Conservation (phyloP, 2,329 filamentous ascomycete genomes). For the Aspergillus pseudoviridinutans region DNA sequence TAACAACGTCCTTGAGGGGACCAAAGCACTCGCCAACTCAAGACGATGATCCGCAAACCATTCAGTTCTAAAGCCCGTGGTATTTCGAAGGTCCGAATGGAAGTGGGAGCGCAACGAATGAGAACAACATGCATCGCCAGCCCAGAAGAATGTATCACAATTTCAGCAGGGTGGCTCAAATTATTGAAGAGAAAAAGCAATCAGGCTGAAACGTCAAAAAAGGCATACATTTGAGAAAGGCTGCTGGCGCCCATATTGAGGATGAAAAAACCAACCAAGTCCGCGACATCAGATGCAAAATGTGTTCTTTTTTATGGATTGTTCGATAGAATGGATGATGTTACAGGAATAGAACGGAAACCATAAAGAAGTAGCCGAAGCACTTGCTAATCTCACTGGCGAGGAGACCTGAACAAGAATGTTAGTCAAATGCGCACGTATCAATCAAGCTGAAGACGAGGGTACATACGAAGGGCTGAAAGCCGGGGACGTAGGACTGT, state of each 20-base stretch:
- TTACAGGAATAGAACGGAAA: slow-evolving; percentile 34
- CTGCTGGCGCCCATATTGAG: slow-evolving; percentile 28
- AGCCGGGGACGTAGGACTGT: slow-evolving; percentile 43
- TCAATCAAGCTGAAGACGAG: background rate
- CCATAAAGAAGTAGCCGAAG: slow-evolving; percentile 17
- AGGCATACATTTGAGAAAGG: slow-evolving; percentile 30
- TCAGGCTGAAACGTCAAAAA: slow-evolving; percentile 20
- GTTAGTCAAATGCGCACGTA: slow-evolving; percentile 11
- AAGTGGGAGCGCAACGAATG: slow-evolving; percentile 1
- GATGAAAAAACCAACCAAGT: slow-evolving; percentile 39
- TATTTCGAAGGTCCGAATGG: slow-evolving; percentile 18
- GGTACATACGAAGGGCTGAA: slow-evolving; percentile 41
- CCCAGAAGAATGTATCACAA: slow-evolving; percentile 28
- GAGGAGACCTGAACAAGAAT: slow-evolving; percentile 32
- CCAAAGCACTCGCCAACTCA: slow-evolving; percentile 1
- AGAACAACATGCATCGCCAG: slow-evolving; percentile 18
- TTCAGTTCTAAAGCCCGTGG: slow-evolving; percentile 22
- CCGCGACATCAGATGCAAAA: slow-evolving; percentile 33
- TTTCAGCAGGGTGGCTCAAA: slow-evolving; percentile 26
- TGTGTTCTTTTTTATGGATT: slow-evolving; percentile 32
- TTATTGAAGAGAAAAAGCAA: slow-evolving; percentile 17
- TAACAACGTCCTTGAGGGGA: slow-evolving; percentile 21
- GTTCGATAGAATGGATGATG: slow-evolving; percentile 28
- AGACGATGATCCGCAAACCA: background rate
- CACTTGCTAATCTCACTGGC: slow-evolving; percentile 33